phyloP scores from a whole-genome alignment of 352 stramenopile species.

The Pythium pectinolyticum region DNA sequence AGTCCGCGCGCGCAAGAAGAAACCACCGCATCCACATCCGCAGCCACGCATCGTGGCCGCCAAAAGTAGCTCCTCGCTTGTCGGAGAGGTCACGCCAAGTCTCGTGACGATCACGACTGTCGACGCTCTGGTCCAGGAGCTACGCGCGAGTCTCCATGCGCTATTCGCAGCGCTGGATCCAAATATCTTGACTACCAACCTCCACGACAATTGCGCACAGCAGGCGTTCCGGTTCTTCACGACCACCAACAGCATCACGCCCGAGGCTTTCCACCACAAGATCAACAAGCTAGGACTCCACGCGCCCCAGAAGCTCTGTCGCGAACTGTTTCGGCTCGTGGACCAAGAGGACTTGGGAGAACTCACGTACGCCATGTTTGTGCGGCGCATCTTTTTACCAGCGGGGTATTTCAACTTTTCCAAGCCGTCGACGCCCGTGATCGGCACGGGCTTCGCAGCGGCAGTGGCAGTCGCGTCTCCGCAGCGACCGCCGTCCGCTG shows the following conservation, averaged over 20 bases:
- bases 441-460: background rate
- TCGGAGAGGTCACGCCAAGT: slow-evolving; percentile 3
- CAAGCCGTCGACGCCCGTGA: background rate
- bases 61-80: background rate
- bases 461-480: background rate
- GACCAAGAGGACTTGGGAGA: slow-evolving; percentile 68
- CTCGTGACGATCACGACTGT: slow-evolving; percentile 19
- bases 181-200: slow-evolving; percentile 34
- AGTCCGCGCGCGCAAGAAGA: slow-evolving; percentile 25
- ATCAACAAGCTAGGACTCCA: slow-evolving; percentile 58
- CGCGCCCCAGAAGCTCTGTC: slow-evolving; percentile 41
- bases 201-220: slow-evolving; percentile 60
- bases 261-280: slow-evolving; percentile 65
- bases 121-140: slow-evolving; percentile 50
- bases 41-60: too few species aligned
- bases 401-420: slow-evolving; percentile 36
- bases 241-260: slow-evolving; percentile 69
- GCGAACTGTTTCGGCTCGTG: slow-evolving; percentile 58
- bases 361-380: slow-evolving; percentile 65
- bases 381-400: slow-evolving; percentile 55
- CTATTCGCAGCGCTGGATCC: slow-evolving; percentile 48
- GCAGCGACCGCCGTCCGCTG: background rate
- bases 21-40: background rate
- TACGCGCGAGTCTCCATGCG: slow-evolving; percentile 47
- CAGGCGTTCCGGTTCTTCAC: slow-evolving; percentile 81